phyloP scores from a whole-genome alignment of 345 rosid species.

The Combretum micranthum region DNA sequence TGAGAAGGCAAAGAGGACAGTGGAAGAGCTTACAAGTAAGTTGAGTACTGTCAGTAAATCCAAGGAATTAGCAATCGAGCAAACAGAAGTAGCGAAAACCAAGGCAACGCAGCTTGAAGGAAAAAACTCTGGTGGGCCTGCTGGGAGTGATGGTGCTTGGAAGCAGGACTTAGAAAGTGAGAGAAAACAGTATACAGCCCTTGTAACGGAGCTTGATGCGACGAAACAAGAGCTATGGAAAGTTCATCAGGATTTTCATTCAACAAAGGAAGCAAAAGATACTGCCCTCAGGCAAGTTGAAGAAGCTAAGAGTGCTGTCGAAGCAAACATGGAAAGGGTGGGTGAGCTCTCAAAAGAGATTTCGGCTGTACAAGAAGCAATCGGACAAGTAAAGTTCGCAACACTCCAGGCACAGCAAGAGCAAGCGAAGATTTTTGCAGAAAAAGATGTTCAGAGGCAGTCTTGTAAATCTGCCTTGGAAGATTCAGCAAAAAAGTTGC shows the following conservation, averaged over 20 bases:
- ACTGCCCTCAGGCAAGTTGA: slow-evolving; percentile 52
- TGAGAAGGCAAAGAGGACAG: slow-evolving; percentile 60
- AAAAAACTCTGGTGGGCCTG: slow-evolving; percentile 29
- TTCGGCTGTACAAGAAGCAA: slow-evolving; percentile 60
- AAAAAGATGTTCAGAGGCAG: slow-evolving; percentile 57
- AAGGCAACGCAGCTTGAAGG: slow-evolving; percentile 45
- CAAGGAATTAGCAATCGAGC: slow-evolving; percentile 53
- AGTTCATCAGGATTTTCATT: slow-evolving; percentile 56
- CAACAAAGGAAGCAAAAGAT: slow-evolving; percentile 42
- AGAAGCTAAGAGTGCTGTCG: slow-evolving; percentile 54
- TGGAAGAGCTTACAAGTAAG: slow-evolving; percentile 57
- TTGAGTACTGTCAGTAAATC: slow-evolving; percentile 48
- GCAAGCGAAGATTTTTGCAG: slow-evolving; percentile 59
- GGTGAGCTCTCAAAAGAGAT: slow-evolving; percentile 69
- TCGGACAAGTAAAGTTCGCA: slow-evolving; percentile 77
- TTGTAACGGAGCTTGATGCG: slow-evolving; percentile 57
- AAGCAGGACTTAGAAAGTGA: slow-evolving; percentile 45
- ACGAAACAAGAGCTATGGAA: slow-evolving; percentile 75
- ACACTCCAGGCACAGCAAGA: slow-evolving; percentile 59
- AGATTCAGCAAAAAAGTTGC: slow-evolving; percentile 52
- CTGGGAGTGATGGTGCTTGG: slow-evolving; percentile 35
- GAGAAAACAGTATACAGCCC: slow-evolving; percentile 48
- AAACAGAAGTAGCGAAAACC: slow-evolving; percentile 60
- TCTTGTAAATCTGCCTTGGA: slow-evolving; percentile 58
- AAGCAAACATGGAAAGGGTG: slow-evolving; percentile 61